These are phyloP conservation scores for Loxodes magnus DNA, from an alignment of 73 alveolate genomes.

Conservation along the genomic window DNA sequence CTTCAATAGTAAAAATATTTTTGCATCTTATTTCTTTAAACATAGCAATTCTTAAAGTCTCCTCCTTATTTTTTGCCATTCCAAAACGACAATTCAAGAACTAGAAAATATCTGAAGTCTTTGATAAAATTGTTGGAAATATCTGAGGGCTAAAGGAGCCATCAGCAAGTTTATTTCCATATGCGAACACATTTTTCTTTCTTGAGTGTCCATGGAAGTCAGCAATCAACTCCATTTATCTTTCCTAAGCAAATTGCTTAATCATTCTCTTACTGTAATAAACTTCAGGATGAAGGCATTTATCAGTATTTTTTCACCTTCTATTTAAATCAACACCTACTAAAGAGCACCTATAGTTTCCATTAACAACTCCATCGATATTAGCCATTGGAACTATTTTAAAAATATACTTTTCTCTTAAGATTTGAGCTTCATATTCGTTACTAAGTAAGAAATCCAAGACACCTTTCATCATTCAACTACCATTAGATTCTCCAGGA, in stretches of 20 bases:
- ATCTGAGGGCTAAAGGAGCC: constrained; percentile 20
- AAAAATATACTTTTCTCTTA: constrained; percentile 77
- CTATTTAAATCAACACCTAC: constrained; percentile 84
- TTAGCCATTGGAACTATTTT: constrained; percentile 97
- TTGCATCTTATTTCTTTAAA: constrained; percentile 56
- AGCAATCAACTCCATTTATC: constrained; percentile 88
- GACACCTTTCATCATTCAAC: constrained; percentile 59
- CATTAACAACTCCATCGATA: constrained; percentile 99
- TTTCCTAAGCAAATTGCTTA: constrained; percentile 79
- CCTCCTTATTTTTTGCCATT: constrained; percentile 43
- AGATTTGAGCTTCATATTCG: constrained; percentile 57
- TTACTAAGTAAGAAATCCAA: constrained; percentile 84
- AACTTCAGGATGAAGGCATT: constrained; percentile 90
- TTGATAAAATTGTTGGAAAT: constrained; percentile 46
- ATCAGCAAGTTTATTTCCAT: constrained; percentile 4
- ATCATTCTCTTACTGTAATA: constrained; percentile 82
- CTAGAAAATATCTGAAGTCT: constrained; percentile 27
- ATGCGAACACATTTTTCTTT: constrained; percentile 28
- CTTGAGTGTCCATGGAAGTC: constrained; percentile 99
- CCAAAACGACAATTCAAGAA: constrained; percentile 60
- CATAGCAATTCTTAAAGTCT: constrained; percentile 67
- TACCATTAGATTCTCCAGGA: constrained; percentile 96
- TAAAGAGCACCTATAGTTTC: constrained; percentile 69
- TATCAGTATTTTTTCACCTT: constrained; percentile 88
- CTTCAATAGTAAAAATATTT: constrained; percentile 64